A percentile compares a stretch with the other conserved stretches of the same genome.
Conservation (phyloP, 352 stramenopile species). For the Peronospora destructor region DNA sequence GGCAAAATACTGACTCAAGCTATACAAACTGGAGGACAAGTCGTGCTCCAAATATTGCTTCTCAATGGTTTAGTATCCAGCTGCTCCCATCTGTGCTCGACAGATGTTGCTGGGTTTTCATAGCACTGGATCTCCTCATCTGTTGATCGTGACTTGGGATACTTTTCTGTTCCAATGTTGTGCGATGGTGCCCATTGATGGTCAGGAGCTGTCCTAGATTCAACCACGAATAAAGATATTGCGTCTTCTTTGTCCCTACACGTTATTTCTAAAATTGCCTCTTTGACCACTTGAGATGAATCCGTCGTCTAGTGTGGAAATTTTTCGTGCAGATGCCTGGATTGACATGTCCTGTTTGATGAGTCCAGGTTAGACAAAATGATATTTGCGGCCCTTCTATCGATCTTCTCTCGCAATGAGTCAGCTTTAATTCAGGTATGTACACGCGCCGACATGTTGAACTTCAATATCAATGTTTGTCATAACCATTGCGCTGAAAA, state of each 20-base stretch:
- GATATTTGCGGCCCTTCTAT: not conserved
- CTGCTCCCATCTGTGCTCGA: not conserved
- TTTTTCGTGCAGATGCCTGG: not conserved
- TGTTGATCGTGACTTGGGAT: no score
- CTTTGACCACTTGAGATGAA: not conserved
- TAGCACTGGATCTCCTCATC: no score
- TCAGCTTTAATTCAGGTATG: not conserved
- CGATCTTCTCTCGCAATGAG: not conserved
- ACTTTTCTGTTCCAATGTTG: no score
- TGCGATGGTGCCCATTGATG: no score
- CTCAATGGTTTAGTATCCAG: no score
- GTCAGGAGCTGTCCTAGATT: slow-evolving; percentile 18
- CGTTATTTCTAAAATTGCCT: slow-evolving; percentile 1
- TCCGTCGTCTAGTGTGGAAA: not conserved
- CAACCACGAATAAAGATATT: slow-evolving; percentile 7
- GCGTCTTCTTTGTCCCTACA: slow-evolving; percentile 13
- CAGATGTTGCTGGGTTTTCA: no score
- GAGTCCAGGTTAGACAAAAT: not conserved
- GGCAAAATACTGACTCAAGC: not conserved
- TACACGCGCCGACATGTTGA: not conserved
- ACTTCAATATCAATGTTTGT: not conserved
- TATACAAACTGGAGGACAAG: no score
- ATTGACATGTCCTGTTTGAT: not conserved
- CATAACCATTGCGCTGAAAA: not conserved
- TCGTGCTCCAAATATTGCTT: not conserved